Base-by-base conservation (phyloP, 345 rosid genomes). In the Erysimum cheiranthoides region DNA sequence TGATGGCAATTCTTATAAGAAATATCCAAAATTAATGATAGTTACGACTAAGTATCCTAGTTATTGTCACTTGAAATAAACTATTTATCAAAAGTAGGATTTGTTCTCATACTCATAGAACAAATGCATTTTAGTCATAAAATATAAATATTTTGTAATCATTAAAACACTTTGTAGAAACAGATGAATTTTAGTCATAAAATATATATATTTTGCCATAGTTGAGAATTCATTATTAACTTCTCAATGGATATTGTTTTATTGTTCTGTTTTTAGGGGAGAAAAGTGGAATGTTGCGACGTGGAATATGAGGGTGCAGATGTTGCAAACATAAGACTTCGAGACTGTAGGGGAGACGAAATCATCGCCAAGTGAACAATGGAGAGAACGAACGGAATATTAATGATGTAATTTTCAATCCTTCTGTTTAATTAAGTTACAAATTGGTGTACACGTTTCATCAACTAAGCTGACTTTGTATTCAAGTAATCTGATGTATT, bases 371-470 rank as follows among this genome's bases (percentile, higher is more conserved):
- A n/a, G 74, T 51, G 49, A 32, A 43, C 27, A 38, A 8, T 36
- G 39, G 25, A 60, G 50, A 11, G 10, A 21, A 72, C n/a, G n/a
- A n/a, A n/a, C n/a, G n/a, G n/a, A n/a, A n/a, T 31, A 14, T 61
- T 61, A 71, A 71, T 47, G 11, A 16, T 50, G 21, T 61, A 61
- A 14, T 59, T 50, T 51, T 51, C 28, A 60, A 4, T 60, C 17
- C n/a, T 57, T 30, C 11, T 52, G 12, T 39, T 1, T 34, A 45
- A 18, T 57, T 17, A 57, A 42, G 3, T 59, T 59, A 9, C 28
- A 21, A 13, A 49, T n/a, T n/a, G n/a, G n/a, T 58, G n/a, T 27
- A 39, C 38, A 39, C 10, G 46, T 36, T 68, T 10, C n/a, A 68
- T 10, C 72, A 31, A 38, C 50, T 68, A 68, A 52, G 10, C 25